These are phyloP conservation scores for Pilatotrama ljubarskyi DNA, from an alignment of 768 basidiomycete genomes.

Conservation along the genomic window DNA sequence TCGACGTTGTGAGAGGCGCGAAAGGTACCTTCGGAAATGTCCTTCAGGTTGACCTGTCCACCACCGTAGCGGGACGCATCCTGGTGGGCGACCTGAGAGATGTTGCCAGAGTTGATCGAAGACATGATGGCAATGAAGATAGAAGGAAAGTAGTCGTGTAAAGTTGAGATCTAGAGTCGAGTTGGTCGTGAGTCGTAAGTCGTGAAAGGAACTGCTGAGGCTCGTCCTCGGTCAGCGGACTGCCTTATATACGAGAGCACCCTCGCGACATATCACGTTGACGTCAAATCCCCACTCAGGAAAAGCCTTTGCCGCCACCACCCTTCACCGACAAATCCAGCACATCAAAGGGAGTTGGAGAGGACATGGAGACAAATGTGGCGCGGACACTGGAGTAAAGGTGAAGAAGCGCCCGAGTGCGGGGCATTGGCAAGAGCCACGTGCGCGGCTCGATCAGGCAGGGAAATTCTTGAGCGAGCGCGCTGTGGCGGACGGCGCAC, in stretches of 20 bases:
- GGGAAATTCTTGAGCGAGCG: background rate
- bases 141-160: too few species aligned
- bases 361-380: background rate
- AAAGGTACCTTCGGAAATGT: slow-evolving; percentile 26
- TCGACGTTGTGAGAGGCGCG: background rate
- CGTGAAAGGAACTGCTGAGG: background rate
- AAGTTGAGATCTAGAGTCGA: background rate
- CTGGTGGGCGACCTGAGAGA: slow-evolving; percentile 12
- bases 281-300: slow-evolving; percentile 4
- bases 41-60: slow-evolving; percentile 23
- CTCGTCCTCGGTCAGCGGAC: background rate
- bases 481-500: background rate
- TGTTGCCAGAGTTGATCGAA: slow-evolving; percentile 2
- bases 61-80: slow-evolving; percentile 1
- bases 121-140: background rate
- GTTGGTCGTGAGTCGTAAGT: background rate
- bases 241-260: background rate
- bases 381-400: background rate
- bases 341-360: background rate
- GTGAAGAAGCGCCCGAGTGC: background rate
- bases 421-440: background rate
- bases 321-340: background rate
- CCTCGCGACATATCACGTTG: background rate
- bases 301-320: background rate
- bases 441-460: slow-evolving; percentile 6